Percentiles rank a stretch among this genome's conserved stretches.
Evolutionary conservation across 345 rosid species (phyloP).

Genomic region (Melaleuca alternifolia): DNA sequence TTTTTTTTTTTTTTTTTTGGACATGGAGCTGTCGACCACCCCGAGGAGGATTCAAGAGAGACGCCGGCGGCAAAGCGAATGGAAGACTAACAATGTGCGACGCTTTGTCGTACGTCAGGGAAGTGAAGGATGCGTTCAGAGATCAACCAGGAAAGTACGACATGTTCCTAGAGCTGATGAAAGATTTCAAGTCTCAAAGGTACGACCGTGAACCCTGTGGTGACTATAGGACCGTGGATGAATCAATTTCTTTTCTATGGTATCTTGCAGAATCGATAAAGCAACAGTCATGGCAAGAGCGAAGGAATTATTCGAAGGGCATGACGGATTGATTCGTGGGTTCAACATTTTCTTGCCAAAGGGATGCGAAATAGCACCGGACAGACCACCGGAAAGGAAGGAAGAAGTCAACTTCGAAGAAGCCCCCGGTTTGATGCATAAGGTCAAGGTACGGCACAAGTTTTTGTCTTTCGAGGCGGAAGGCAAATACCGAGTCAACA

Average conservation of each 20-base stretch:
- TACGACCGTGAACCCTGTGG: constrained; percentile 1
- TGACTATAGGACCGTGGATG: background rate
- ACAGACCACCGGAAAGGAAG: constrained; percentile 55
- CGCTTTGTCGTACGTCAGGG: constrained; percentile 59
- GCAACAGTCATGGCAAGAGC: constrained; percentile 79
- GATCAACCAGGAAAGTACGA: constrained; percentile 78
- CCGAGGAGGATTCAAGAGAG: background rate
- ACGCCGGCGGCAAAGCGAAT: constrained; percentile 9
- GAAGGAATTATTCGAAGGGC: constrained; percentile 77
- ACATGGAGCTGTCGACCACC: background rate
- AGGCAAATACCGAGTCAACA: background rate
- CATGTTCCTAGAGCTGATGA: constrained; percentile 73
- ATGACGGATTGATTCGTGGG: constrained; percentile 64
- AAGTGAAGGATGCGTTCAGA: constrained; percentile 79
- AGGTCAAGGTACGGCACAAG: constrained; percentile 1
- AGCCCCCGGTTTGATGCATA: constrained; percentile 22
- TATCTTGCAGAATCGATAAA: constrained; percentile 56
- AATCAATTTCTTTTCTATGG: background rate
- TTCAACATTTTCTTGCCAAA: constrained; percentile 86
- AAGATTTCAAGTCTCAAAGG: constrained; percentile 82
- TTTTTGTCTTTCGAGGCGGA: background rate
- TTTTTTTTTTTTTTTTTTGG: background rate
- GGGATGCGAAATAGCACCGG: constrained; percentile 63
- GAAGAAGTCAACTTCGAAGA: constrained; percentile 66
- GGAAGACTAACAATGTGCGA: constrained; percentile 71